Percentiles rank a stretch among this genome's conserved stretches.
Evolutionary conservation across 176 grass and related monocot genomes (phyloP).

Genomic region (Eleusine indica): DNA sequence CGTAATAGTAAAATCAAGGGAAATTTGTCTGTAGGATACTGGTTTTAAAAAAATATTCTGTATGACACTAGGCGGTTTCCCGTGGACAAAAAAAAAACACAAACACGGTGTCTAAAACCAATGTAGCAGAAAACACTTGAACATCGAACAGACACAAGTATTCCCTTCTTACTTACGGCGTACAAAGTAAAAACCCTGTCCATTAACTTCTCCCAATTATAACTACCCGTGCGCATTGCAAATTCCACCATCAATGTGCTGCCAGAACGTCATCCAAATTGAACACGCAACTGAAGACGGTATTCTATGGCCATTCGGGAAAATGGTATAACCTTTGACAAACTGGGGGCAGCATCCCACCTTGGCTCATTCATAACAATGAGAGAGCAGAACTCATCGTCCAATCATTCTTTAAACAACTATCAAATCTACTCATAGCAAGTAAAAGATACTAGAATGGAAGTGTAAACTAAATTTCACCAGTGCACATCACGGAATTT

Average conservation of each 20-base stretch:
- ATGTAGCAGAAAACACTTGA: neutral
- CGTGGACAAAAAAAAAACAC: no score
- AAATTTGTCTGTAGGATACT: no score
- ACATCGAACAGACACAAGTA: neutral
- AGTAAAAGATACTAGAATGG: neutral
- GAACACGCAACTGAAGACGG: neutral
- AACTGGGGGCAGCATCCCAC: neutral
- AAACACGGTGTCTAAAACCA: neutral
- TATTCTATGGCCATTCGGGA: neutral
- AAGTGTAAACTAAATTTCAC: neutral
- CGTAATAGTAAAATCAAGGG: neutral
- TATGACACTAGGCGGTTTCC: no score
- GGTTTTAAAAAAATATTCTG: no score
- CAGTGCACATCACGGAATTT: neutral
- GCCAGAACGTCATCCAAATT: neutral
- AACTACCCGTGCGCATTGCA: neutral
- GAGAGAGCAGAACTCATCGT: neutral
- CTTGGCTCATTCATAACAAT: neutral
- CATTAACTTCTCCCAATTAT: neutral
- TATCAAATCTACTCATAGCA: neutral
- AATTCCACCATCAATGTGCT: neutral
- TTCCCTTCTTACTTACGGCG: neutral
- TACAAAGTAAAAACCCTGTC: neutral
- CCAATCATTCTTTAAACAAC: neutral
- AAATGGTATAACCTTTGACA: constrained; percentile 1